Conservation (phyloP, 2,329 filamentous ascomycete species). For the Pseudopyricularia cyperi region DNA sequence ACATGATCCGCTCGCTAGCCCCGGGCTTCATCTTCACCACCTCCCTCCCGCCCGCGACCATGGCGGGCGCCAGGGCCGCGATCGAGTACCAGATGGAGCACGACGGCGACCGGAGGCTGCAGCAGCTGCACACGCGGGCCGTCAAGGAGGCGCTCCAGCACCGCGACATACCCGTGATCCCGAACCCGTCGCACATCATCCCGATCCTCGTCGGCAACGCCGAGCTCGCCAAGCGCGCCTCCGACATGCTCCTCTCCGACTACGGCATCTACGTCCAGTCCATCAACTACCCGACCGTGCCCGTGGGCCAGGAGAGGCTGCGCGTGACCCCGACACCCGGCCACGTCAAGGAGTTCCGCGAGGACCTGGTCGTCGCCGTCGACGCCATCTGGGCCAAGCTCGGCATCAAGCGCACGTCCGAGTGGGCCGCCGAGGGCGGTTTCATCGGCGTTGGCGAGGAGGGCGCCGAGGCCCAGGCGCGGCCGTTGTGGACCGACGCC, state of each 20-base stretch:
- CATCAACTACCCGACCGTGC: conserved; percentile 98
- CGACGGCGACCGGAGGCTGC: conserved; percentile 74
- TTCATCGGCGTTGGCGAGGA: conserved; percentile 87
- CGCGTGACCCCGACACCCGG: conserved; percentile 93
- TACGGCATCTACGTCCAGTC: conserved; percentile 95
- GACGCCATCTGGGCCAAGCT: conserved; percentile 83
- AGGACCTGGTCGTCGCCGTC: conserved; percentile 72
- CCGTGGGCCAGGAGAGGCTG: conserved; percentile 92
- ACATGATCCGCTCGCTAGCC: conserved; percentile 28
- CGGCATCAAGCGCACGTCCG: conserved; percentile 79
- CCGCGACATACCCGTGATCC: conserved; percentile 87
- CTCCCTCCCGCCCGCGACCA: conserved; percentile 74
- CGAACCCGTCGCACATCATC: conserved; percentile 93
- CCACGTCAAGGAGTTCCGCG: conserved; percentile 71
- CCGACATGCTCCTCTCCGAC: conserved; percentile 79
- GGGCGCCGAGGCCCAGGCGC: conserved; percentile 37
- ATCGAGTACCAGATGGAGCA: conserved; percentile 89
- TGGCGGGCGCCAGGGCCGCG: conserved; percentile 83
- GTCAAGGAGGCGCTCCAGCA: conserved; percentile 74
- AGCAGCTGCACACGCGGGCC: conserved; percentile 91
- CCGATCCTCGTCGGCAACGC: conserved; percentile 90
- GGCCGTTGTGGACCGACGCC: conserved; percentile 80
- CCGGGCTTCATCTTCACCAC: conserved; percentile 4
- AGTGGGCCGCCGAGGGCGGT: conserved; percentile 83
- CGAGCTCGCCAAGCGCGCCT: conserved; percentile 81